Conservation (phyloP, 2,329 filamentous ascomycete species). For the Bisporella sp. region DNA sequence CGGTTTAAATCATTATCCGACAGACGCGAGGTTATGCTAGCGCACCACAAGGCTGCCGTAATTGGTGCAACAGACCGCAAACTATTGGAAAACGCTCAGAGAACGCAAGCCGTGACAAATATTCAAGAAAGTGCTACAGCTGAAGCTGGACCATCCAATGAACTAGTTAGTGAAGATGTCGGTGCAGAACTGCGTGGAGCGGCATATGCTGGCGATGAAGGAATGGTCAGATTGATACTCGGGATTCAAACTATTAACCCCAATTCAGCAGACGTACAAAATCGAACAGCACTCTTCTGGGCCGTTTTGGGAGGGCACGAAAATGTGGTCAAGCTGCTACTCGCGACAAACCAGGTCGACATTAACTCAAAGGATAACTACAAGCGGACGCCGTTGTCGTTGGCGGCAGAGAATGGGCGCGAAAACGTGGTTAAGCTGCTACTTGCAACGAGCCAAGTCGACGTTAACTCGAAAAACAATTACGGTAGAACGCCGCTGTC, state of each 20-base stretch:
- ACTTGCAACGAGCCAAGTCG: background rate
- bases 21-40: background rate
- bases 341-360: background rate
- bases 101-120: background rate
- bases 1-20: background rate
- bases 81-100: background rate
- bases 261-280: background rate
- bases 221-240: background rate
- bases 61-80: background rate
- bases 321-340: background rate
- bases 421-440: background rate
- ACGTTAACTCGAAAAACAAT: background rate
- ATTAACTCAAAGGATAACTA: background rate
- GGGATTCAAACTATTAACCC: background rate
- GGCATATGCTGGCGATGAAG: background rate
- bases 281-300: background rate
- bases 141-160: background rate
- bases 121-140: background rate
- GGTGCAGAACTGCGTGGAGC: background rate
- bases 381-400: background rate
- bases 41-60: background rate
- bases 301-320: background rate
- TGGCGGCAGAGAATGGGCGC: background rate
- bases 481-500: background rate
- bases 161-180: too few relatives aligned